Evolutionary conservation across 805 yeast genomes (phyloP), one percentile per base, ranked within the genome.

Genomic region (Saccharomycopsis amapae): DNA sequence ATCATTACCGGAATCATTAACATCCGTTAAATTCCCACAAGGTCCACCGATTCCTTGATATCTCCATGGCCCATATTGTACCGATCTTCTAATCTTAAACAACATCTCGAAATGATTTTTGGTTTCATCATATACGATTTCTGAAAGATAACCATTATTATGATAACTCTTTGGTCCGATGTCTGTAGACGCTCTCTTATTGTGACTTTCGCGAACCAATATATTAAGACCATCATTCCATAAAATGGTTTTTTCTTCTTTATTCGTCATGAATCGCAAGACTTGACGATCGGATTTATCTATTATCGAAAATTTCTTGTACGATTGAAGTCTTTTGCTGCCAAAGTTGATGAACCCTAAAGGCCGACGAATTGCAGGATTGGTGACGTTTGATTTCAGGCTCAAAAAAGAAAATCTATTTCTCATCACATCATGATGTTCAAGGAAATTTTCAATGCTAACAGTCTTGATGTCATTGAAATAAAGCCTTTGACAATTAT

Each of bases 51-150:
- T n/a, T n/a, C 24, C 42, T n/a, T 15, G 6, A 18, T 5, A 13
- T 26, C 24, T 38, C 17, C 15, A 23, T 13, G 44, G 44, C n/a
- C 44, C 44, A 32, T 26, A 40, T 42, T 40, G 44, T 20, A 31
- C 33, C 13, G 40, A 31, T 22, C 17, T 40, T 25, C 40, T n/a
- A 17, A 40, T 19, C 15, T 31, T 15, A 30, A 31, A 19, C n/a
- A 40, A 33, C 25, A 40, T 18, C 12, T 26, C 44, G 13, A 30
- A 18, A 32, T 40, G 44, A 23, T 19, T n/a, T 19, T 13, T 17
- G n/a, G 44, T 28, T 10, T 30, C 44, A n/a, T 18, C 23, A n/a
- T n/a, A n/a, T n/a, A n/a, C n/a, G n/a, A n/a, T n/a, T n/a, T n/a
- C n/a, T n/a, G n/a, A n/a, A n/a, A n/a, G n/a, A n/a, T n/a, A n/a